A percentile compares a stretch with the other conserved stretches of the same genome.
Conservation (phyloP, 805 yeast species). For the Lachancea fermentati region DNA sequence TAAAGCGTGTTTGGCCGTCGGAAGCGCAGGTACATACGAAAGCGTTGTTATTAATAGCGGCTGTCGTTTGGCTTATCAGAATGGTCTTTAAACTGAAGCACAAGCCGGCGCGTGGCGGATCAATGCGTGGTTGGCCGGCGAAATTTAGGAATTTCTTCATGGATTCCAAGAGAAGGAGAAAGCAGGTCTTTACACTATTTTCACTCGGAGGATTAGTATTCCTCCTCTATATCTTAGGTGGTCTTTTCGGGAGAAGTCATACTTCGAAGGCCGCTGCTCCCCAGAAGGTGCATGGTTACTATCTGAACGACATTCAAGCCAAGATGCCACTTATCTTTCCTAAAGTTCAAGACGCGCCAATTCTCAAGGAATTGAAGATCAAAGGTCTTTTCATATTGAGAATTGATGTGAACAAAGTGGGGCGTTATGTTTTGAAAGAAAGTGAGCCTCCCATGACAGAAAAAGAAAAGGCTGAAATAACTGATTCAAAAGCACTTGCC, state of each 20-base stretch:
- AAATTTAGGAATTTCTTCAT: conserved; percentile 1
- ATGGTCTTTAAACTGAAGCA: conserved; percentile 29
- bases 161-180: conserved; percentile 6
- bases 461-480: conserved; percentile 27
- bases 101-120: conserved; percentile 14
- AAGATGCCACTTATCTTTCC: conserved; percentile 58
- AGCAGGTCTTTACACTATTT: conserved; percentile 5
- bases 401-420: conserved; percentile 41
- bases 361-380: conserved; percentile 51
- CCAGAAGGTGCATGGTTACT: conserved; percentile 40
- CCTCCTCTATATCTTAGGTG: conserved; percentile 18
- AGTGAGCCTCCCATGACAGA: conserved; percentile 40
- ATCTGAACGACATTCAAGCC: conserved; percentile 42
- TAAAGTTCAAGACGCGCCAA: conserved; percentile 64
- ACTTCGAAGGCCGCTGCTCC: conserved; percentile 10
- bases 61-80: conserved; percentile 10
- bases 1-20: too few species aligned
- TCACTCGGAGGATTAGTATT: conserved; percentile 7
- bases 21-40: neutral
- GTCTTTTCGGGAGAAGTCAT: conserved; percentile 11
- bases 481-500: conserved; percentile 37
- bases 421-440: conserved; percentile 33
- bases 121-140: neutral
- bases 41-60: conserved; percentile 6
- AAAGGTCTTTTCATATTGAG: conserved; percentile 46